Percentiles rank a stretch among this genome's conserved stretches.
Conservation (phyloP, 805 yeast species). For the Metschnikowia dekortorum region DNA sequence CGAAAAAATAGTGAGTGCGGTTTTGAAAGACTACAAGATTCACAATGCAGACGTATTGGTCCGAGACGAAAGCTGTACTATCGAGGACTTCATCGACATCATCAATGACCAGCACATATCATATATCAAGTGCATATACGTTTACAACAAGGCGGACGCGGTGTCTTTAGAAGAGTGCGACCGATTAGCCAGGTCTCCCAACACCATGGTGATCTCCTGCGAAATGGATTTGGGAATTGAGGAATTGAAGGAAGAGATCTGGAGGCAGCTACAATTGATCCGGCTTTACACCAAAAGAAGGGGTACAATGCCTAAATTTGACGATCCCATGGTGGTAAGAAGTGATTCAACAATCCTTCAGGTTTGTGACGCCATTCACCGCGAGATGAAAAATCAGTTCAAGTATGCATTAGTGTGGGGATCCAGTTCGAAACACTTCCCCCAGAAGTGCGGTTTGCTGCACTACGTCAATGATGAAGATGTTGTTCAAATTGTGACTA, state of each 20-base stretch:
- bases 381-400: constrained; percentile 88
- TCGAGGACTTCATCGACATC: constrained; percentile 88
- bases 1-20: constrained; percentile 71
- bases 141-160: constrained; percentile 92
- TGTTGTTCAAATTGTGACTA: constrained; percentile 86
- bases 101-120: constrained; percentile 84
- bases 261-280: constrained; percentile 79
- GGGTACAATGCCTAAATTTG: constrained; percentile 75
- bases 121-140: constrained; percentile 87
- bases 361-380: constrained; percentile 87
- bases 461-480: constrained; percentile 90
- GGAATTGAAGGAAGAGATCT: constrained; percentile 87
- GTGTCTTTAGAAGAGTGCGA: constrained; percentile 94
- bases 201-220: constrained; percentile 92
- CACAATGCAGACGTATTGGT: constrained; percentile 92
- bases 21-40: constrained; percentile 80
- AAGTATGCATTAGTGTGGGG: constrained; percentile 98
- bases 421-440: constrained; percentile 87
- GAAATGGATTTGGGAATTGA: constrained; percentile 81
- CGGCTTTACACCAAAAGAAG: constrained; percentile 86
- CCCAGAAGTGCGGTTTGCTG: constrained; percentile 89
- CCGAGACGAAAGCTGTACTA: constrained; percentile 82
- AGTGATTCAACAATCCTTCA: constrained; percentile 72
- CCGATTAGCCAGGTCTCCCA: constrained; percentile 84
- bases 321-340: constrained; percentile 89